These are phyloP conservation scores for Ceratobasidium sp. DNA, from an alignment of 1,284 basidiomycete species.

Conservation along the genomic window DNA sequence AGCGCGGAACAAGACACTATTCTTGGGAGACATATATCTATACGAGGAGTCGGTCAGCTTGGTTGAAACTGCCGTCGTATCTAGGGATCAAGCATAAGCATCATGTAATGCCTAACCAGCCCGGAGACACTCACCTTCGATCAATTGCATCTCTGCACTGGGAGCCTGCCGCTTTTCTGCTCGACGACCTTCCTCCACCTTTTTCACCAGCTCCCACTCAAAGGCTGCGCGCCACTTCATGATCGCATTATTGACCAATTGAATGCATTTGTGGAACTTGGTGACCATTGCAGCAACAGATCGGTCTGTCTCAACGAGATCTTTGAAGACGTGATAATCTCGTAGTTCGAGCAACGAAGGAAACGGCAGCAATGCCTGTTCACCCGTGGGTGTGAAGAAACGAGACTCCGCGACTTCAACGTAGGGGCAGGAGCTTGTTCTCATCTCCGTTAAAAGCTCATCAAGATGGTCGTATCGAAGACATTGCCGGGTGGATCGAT, in stretches of 20 bases:
- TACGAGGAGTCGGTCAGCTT: conserved; percentile 31
- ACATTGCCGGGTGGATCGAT: not conserved
- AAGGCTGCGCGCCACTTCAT: conserved; percentile 25
- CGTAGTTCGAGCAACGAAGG: conserved; percentile 18
- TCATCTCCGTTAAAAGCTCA: conserved; percentile 15
- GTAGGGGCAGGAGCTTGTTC: not conserved
- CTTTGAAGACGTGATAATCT: conserved; percentile 27
- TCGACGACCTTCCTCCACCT: conserved; percentile 5
- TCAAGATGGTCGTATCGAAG: conserved; percentile 1
- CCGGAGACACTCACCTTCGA: conserved; percentile 5
- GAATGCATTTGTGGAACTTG: conserved; percentile 13
- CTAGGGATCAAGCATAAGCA: not conserved
- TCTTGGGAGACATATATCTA: conserved; percentile 25
- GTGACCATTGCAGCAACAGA: conserved; percentile 19
- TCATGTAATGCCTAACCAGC: not conserved
- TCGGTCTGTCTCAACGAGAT: conserved; percentile 37
- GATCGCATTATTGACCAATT: conserved; percentile 31
- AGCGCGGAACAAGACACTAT: conserved; percentile 37
- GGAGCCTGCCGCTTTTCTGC: not conserved
- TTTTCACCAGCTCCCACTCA: conserved; percentile 20
- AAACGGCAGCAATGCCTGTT: not conserved
- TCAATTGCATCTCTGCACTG: not conserved
- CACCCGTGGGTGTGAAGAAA: not conserved
- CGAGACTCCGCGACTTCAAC: conserved; percentile 24
- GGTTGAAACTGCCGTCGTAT: conserved; percentile 22